phyloP scores from a whole-genome alignment of 176 grass and related monocot species.

The Coix lacrymajobi region DNA sequence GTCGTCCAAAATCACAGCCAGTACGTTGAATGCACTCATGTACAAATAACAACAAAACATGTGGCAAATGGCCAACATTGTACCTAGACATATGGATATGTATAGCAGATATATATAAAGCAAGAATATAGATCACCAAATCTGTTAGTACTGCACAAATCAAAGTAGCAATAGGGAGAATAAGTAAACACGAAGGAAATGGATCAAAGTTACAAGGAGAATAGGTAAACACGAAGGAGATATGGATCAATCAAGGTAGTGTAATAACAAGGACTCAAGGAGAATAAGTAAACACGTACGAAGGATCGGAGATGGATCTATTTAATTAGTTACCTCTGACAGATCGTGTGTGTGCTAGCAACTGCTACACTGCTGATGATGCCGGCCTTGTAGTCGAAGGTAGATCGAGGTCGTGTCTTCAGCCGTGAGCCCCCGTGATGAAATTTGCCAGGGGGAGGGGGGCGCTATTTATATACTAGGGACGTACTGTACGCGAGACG shows the following conservation, averaged over 20 bases:
- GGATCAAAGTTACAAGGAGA: not conserved
- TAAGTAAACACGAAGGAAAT: not conserved
- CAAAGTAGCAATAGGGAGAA: not conserved
- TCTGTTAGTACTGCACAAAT: not conserved
- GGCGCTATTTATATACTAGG: not conserved
- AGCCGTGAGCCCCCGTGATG: not conserved
- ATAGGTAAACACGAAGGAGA: not conserved
- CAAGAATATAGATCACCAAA: not conserved
- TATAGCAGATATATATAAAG: not conserved
- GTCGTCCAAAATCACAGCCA: not conserved
- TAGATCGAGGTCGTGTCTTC: not conserved
- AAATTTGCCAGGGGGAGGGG: not conserved
- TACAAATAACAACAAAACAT: not conserved
- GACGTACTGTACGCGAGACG: not conserved
- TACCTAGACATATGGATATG: not conserved
- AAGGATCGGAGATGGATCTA: not conserved
- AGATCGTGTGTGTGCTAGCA: not conserved
- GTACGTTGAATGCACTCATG: not conserved
- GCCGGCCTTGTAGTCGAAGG: too few relatives aligned
- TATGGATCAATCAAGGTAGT: not conserved
- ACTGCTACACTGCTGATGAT: not conserved
- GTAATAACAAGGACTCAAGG: too few relatives aligned
- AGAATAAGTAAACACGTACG: not conserved
- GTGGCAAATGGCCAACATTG: not conserved
- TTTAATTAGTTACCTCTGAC: not conserved